Base-by-base conservation (phyloP, 192 early-diverging fungal genomes). In the Chytriomyces hyalinus region DNA sequence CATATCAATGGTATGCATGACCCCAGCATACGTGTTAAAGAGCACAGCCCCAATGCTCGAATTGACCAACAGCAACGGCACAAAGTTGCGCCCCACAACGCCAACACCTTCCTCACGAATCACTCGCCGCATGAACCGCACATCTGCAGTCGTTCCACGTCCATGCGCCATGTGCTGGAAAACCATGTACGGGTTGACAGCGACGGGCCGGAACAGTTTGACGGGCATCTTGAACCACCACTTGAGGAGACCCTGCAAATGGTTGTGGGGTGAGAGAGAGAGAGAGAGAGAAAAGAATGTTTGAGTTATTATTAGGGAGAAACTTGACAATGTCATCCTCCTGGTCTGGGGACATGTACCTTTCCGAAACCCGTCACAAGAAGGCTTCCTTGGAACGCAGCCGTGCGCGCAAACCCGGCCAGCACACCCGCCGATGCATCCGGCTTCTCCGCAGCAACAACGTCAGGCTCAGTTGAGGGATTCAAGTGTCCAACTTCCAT, bases 211-310 rank as follows among this genome's bases (percentile, higher is more conserved):
- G 62, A 89, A 89, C 7, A 89, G 67, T 61, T 89, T 89, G 20
- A 87, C 79, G 11, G 87, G 87, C n/a, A 86, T 46, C 24, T 81
- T 74, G 53, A 88, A 88, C 81, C 80, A 87, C 84, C 83, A 85
- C 57, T 85, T 82, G 65, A 88, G 66, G 6, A 84, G n/a, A 10
- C 81, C 82, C 68, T 62, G 15, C 4, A 36, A 2, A 3, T 36
- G 36, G 36, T 57, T 3, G 53, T 13, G 51, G 11, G 51, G n/a
- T 57, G 53, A 57, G 3, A 11, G 53, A 1, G 20, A n/a, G 53
- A 0, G 1, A n/a, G 13, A 20, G 15, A 57, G 53, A 20, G 2
- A 57, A 57, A 57, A 57, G 11, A 57, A n/a, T 57, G 53, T n/a
- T 17, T 1, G 1, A 17, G 53, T 57, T 57, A 26, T 26, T n/a